A percentile compares a stretch with the other conserved stretches of the same genome.
Conservation (phyloP, 306 rosid species). For the Castanea mollissima region DNA sequence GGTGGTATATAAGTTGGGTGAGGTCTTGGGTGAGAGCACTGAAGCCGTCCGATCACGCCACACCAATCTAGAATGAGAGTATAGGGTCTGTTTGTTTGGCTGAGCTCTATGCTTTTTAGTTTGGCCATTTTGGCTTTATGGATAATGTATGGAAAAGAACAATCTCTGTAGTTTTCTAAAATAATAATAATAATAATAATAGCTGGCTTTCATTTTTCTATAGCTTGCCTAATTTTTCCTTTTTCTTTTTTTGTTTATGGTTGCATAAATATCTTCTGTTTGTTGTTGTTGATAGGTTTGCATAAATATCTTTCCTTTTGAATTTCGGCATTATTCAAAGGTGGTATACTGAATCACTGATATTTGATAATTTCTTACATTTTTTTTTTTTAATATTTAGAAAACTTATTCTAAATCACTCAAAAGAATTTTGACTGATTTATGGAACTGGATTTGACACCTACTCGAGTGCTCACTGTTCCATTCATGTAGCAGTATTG, state of each 20-base stretch:
- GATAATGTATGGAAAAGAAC: no score
- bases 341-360: no score
- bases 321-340: not conserved
- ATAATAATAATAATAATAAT: no score
- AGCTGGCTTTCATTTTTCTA: not conserved
- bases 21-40: conserved; percentile 52
- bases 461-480: no score
- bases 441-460: no score
- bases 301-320: not conserved
- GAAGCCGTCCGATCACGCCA: conserved; percentile 85
- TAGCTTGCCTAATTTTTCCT: not conserved
- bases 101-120: not conserved
- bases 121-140: no score
- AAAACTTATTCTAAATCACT: no score
- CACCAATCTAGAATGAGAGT: conserved; percentile 70
- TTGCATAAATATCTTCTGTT: not conserved
- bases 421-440: no score
- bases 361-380: no score
- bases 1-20: conserved; percentile 71
- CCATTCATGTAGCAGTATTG: no score
- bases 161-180: no score
- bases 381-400: no score
- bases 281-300: not conserved
- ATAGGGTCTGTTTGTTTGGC: not conserved
- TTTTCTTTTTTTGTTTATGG: not conserved